These are phyloP conservation scores for Serendipita sp. DNA, from an alignment of 768 basidiomycete species.

Conservation along the genomic window DNA sequence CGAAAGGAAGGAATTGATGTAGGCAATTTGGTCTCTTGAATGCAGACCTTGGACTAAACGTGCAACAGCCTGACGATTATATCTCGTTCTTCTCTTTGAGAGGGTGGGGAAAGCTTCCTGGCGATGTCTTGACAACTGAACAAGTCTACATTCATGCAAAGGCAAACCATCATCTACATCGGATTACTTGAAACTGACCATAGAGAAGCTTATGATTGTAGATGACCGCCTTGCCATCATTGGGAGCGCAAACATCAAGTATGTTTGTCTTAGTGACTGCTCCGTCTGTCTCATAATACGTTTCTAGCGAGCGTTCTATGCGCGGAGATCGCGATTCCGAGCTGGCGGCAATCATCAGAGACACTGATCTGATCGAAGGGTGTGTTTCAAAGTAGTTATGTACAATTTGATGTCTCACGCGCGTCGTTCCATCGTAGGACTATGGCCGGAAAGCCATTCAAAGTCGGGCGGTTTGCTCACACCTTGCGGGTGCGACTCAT, in stretches of 20 bases:
- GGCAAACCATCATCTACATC: slow-evolving; percentile 18
- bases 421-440: slow-evolving; percentile 28
- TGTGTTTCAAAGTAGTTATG: slow-evolving; percentile 19
- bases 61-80: slow-evolving; percentile 72
- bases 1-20: slow-evolving; percentile 81
- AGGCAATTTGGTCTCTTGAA: slow-evolving; percentile 15
- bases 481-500: slow-evolving; percentile 84
- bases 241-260: slow-evolving; percentile 90
- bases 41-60: slow-evolving; percentile 6
- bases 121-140: slow-evolving; percentile 72
- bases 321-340: slow-evolving; percentile 96
- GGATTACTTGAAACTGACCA: background rate
- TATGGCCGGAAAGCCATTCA: slow-evolving; percentile 88
- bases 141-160: slow-evolving; percentile 88
- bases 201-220: slow-evolving; percentile 44
- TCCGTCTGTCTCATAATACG: background rate
- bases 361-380: slow-evolving; percentile 95
- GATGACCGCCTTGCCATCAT: slow-evolving; percentile 92
- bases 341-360: slow-evolving; percentile 77
- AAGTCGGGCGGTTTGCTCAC: slow-evolving; percentile 95
- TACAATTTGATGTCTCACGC: background rate
- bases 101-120: slow-evolving; percentile 84
- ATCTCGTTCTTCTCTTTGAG: slow-evolving; percentile 81
- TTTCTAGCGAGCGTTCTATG: slow-evolving; percentile 63
- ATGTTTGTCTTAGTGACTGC: background rate